Evolutionary conservation across 163 green algal species (phyloP), one percentile per base, ranked within the genome.

Genomic region (Chlamydomonas reinhardtii): DNA sequence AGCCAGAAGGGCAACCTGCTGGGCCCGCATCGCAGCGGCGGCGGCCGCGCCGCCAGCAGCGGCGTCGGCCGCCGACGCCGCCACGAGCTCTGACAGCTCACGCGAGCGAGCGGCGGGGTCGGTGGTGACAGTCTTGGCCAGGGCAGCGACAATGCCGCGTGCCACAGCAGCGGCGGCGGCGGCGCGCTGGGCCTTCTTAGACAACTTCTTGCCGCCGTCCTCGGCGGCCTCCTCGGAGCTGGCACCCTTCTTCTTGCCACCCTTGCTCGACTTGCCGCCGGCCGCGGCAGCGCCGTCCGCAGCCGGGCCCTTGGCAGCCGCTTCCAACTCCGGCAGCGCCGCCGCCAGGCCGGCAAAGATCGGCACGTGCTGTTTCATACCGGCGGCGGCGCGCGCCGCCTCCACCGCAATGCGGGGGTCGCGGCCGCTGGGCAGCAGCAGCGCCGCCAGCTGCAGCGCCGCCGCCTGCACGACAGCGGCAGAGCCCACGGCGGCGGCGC

Each of bases 1-100:
- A 0, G 70, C 83, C 31, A 93, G 86, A 56, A 93, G 69, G 69
- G 92, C 48, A 35, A 91, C n/a, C 61, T 93, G 91, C 4, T 77
- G 85, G 4, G 75, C 81, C 17, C 81, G 88, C 0, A 82, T 19
- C 5, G 66, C 27, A 0, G 80, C 74, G 31, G 61, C 31, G 35
- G 34, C 72, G 3, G 54, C 83, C 0, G 54, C 35, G 32, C 32
- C 71, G 48, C 48, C 85, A 27, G 79, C 66, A 37, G 73, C 68
- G 29, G 87, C 52, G 66, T 12, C 61, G 43, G 31, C 65, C 25
- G 61, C 81, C 8, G 65, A 29, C 1, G 66, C 65, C 74, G 19
- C 39, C 48, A 92, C 29, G 14, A 93, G 77, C 27, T 74, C 74
- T 22, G 15, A 24, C 0, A 92, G 31, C 48, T 71, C 71, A 0